phyloP scores from a whole-genome alignment of 2,329 filamentous ascomycete genomes.

The Paraconiothyrium sp. region DNA sequence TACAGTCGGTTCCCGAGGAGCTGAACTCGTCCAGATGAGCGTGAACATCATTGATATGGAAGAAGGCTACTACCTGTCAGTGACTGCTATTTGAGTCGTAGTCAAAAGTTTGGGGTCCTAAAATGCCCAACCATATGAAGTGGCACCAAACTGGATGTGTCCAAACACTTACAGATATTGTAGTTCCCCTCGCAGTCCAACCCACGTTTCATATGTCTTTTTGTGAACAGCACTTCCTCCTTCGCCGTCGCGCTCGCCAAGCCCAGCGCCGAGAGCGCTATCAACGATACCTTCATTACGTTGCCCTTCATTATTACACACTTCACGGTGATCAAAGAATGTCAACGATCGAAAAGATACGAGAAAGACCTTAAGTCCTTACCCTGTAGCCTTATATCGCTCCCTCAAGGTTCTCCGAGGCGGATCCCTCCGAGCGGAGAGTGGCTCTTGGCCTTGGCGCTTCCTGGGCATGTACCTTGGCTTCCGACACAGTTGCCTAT shows the following conservation, averaged over 20 bases:
- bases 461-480: conserved; percentile 33
- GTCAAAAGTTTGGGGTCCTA: too few species aligned
- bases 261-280: conserved; percentile 32
- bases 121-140: not conserved
- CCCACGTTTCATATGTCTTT: conserved; percentile 41
- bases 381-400: conserved; percentile 14
- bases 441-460: conserved; percentile 27
- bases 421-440: conserved; percentile 12
- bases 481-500: conserved; percentile 35
- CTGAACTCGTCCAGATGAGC: conserved; percentile 72
- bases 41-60: conserved; percentile 76
- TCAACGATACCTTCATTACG: conserved; percentile 21
- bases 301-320: conserved; percentile 34
- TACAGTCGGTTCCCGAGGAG: conserved; percentile 70
- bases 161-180: conserved; percentile 42
- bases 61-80: conserved; percentile 59
- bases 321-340: not conserved
- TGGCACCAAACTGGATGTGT: too few species aligned
- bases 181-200: conserved; percentile 45
- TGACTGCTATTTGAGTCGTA: too few species aligned
- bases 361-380: conserved; percentile 22
- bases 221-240: conserved; percentile 41
- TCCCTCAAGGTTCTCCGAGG: conserved; percentile 1
- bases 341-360: conserved; percentile 21
- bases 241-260: conserved; percentile 28